Evolutionary conservation across 2,329 filamentous ascomycete species (phyloP), one percentile per base, ranked within the genome.

Genomic region (Ophiostoma perfectum): DNA sequence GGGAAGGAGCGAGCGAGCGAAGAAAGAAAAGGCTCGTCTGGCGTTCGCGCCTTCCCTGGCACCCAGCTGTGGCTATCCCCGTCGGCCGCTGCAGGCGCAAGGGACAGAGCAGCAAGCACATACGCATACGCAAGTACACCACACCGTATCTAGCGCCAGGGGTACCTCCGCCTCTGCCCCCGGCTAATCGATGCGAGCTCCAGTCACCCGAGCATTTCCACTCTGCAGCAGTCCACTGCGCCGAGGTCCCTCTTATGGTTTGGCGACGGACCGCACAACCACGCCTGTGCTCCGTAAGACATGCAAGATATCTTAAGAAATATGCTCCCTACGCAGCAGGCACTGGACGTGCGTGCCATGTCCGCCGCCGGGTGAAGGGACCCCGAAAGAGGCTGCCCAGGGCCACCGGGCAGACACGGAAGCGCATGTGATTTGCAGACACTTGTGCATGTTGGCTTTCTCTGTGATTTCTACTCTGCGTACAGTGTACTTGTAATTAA

Each of bases 191-290:
- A 38, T 64, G 39, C 52, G 27, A 67, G 68, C 71, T 71, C 71
- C 71, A 72, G 71, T 71, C 64, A 68, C 49, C 71, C 71, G 71
- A 72, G 69, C 70, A 67, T 36, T 27, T 66, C 67, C 62, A 63
- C 64, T 44, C 38, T 49, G 47, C 58, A 64, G 62, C 47, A 38
- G 47, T 70, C 70, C 70, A 66, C 69, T 68, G 18, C 70, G 71
- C 71, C 71, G 71, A 72, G 71, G 71, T 55, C 18, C 49, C 49
- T 27, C 27, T 18, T 55, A 55, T 18, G 7, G 18, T 55, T 55
- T 55, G 49, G 11, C 49, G 27, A 27, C 27, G 27, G 27, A 27
- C 27, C 27, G 27, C 27, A 27, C 27, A 27, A 27, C 27, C 27
- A 27, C 27, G 27, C 27, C 27, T 27, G 27, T 27, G 27, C 27